These are phyloP conservation scores for Dryadomyces quercivorus DNA, from an alignment of 2,329 filamentous ascomycete genomes.

Conservation along the genomic window DNA sequence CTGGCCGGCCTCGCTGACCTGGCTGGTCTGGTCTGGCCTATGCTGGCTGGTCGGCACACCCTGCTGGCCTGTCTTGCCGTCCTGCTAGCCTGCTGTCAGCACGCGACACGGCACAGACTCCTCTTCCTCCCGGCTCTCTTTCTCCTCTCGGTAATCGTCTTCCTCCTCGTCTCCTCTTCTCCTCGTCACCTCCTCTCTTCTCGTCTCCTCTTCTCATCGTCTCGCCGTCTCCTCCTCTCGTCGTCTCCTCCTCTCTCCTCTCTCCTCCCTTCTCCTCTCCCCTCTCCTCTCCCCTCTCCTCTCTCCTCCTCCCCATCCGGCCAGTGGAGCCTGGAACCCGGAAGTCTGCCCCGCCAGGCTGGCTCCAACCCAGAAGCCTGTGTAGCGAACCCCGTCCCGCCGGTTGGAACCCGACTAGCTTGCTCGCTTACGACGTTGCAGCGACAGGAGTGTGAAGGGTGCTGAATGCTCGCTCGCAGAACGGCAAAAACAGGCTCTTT, in stretches of 20 bases:
- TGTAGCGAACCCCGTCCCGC: not conserved
- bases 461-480: no score
- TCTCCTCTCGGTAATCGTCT: not conserved
- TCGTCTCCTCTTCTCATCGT: not conserved
- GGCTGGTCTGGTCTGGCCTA: no score
- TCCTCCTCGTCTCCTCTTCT: not conserved
- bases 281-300: not conserved
- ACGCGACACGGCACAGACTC: no score
- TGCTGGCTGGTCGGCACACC: no score
- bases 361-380: not conserved
- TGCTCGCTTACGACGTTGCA: slow-evolving; percentile 1
- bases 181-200: not conserved
- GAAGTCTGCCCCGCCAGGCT: not conserved
- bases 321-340: no score
- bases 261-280: not conserved
- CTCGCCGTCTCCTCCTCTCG: not conserved
- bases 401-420: not conserved
- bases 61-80: no score
- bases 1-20: no score
- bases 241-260: not conserved
- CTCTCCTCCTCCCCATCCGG: not conserved
- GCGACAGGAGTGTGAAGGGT: not conserved
- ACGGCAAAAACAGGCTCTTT: not conserved
- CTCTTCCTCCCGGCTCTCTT: not conserved
- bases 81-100: no score